Conservation (phyloP, 345 rosid genomes). For the Tarenaya hassleriana region DNA sequence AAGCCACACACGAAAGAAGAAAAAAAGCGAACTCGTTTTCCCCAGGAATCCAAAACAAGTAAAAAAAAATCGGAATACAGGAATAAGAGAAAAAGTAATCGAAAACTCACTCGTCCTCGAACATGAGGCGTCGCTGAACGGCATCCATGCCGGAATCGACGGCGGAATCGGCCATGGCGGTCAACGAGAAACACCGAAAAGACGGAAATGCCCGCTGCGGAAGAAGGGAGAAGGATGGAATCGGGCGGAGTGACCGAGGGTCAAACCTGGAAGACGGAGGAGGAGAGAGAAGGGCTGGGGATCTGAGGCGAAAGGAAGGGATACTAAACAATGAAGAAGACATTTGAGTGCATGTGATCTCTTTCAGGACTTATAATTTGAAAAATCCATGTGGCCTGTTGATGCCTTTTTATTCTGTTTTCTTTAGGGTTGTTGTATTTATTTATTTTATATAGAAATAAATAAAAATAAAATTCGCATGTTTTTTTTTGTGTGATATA, state of each 20-base stretch:
- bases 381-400: no score
- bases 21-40: no score
- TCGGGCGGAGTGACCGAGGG: slow-evolving; percentile 10
- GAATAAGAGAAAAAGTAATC: not conserved
- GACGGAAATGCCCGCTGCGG: slow-evolving; percentile 22
- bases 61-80: not conserved
- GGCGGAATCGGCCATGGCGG: slow-evolving; percentile 42
- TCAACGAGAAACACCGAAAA: slow-evolving; percentile 17
- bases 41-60: not conserved
- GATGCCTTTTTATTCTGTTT: no score
- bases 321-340: slow-evolving; percentile 28
- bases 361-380: no score
- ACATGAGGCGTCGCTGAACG: slow-evolving; percentile 99
- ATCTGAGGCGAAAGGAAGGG: slow-evolving; percentile 30
- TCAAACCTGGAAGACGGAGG: slow-evolving; percentile 16
- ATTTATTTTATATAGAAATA: no score
- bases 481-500: no score
- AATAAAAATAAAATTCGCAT: no score
- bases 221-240: slow-evolving; percentile 13
- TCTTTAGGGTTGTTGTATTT: no score
- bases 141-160: slow-evolving; percentile 88
- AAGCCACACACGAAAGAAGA: no score
- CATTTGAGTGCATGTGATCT: slow-evolving; percentile 17
- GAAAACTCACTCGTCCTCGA: slow-evolving; percentile 69
- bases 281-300: slow-evolving; percentile 17